A percentile compares a stretch with the other conserved stretches of the same genome.
Evolutionary conservation across 2,329 filamentous ascomycete genomes (phyloP).

Genomic region (Neonectria faginata): DNA sequence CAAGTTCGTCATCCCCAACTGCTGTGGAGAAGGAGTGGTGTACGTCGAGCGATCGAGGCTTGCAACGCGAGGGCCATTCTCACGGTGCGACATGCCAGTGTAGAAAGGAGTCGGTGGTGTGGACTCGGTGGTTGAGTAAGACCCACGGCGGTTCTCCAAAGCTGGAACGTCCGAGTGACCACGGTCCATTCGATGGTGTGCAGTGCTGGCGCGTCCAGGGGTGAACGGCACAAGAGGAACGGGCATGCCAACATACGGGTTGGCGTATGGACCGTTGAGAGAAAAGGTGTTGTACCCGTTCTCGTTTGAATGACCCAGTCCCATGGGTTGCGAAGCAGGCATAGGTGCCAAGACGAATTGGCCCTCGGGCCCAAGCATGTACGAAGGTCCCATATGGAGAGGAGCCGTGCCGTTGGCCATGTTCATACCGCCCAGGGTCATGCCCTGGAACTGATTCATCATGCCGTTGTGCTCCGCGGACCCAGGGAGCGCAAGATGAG

Average conservation of each 20-base stretch:
- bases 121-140: conserved; percentile 76
- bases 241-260: conserved; percentile 53
- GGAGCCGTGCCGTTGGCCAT: conserved; percentile 49
- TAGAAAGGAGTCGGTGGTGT: conserved; percentile 75
- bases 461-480: conserved; percentile 48
- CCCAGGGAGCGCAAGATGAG: conserved; percentile 47
- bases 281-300: conserved; percentile 50
- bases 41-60: conserved; percentile 73
- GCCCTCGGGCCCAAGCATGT: conserved; percentile 55
- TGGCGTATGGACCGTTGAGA: conserved; percentile 50
- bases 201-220: conserved; percentile 60
- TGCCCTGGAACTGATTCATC: conserved; percentile 52
- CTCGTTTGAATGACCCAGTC: conserved; percentile 51
- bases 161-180: conserved; percentile 67
- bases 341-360: conserved; percentile 54
- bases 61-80: conserved; percentile 69
- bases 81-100: conserved; percentile 67
- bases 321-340: conserved; percentile 50
- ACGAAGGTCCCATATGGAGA: conserved; percentile 51
- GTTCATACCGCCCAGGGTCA: conserved; percentile 53
- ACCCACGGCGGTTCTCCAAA: conserved; percentile 74
- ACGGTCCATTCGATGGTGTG: conserved; percentile 60
- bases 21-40: conserved; percentile 74
- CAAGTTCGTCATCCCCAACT: conserved; percentile 59
- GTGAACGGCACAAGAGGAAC: conserved; percentile 63